Evolutionary conservation across 495 filamentous ascomycete species (phyloP).

Genomic region (Hyphodiscus hymeniophilus): DNA sequence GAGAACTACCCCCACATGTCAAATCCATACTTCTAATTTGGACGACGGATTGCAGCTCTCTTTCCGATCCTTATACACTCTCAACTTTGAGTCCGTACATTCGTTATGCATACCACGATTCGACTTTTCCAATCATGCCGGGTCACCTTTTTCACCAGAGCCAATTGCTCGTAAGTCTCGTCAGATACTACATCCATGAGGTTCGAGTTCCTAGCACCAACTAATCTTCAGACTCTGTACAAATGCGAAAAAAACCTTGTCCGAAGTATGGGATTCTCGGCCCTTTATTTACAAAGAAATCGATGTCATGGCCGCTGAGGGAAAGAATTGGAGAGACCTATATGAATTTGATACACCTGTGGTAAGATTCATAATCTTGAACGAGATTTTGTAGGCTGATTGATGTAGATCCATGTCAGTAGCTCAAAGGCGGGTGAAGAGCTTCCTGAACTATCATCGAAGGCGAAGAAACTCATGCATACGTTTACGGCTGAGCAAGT

Average conservation of each 20-base stretch:
- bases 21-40: background rate
- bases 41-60: background rate
- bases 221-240: too few relatives aligned
- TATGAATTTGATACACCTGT: constrained; percentile 93
- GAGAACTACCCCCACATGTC: background rate
- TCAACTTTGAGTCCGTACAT: background rate
- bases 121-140: constrained; percentile 39
- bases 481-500: constrained; percentile 66
- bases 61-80: background rate
- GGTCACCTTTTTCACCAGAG: constrained; percentile 76
- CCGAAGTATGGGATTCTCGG: constrained; percentile 55
- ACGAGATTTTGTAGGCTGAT: background rate
- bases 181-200: too few relatives aligned
- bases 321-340: constrained; percentile 63
- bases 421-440: constrained; percentile 38
- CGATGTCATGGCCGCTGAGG: constrained; percentile 61
- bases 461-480: constrained; percentile 76
- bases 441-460: constrained; percentile 41
- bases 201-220: too few relatives aligned
- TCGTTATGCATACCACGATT: constrained; percentile 15
- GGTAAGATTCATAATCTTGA: constrained; percentile 30
- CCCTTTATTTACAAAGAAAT: constrained; percentile 72
- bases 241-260: constrained; percentile 64
- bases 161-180: constrained; percentile 68
- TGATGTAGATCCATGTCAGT: constrained; percentile 56